Evolutionary conservation across 2,329 filamentous ascomycete genomes (phyloP).

Genomic region (Fusarium nanum): DNA sequence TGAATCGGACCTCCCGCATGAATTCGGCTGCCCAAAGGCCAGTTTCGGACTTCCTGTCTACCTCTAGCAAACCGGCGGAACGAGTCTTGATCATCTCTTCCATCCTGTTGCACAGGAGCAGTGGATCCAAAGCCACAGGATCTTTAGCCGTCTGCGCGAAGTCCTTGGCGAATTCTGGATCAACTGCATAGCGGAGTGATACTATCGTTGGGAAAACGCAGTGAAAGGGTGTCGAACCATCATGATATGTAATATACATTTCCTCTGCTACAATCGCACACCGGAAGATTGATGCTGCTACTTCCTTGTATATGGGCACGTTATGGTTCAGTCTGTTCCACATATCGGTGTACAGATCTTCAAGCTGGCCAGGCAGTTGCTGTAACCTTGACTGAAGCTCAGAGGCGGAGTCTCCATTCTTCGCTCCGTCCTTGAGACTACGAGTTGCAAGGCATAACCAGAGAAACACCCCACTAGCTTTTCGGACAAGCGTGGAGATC

Average conservation of each 20-base stretch:
- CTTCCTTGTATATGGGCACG: neutral
- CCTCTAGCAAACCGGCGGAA: too few relatives aligned
- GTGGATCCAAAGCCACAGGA: too few relatives aligned
- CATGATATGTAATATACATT: too few relatives aligned
- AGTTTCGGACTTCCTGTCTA: too few relatives aligned
- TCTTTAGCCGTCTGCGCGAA: rapidly evolving
- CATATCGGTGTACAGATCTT: neutral
- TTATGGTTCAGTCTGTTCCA: neutral
- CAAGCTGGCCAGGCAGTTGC: neutral
- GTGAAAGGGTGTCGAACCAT: too few relatives aligned
- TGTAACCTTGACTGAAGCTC: rapidly evolving
- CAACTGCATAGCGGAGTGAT: rapidly evolving
- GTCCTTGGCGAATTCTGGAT: too few relatives aligned
- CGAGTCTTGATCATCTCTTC: too few relatives aligned
- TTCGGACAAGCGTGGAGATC: rapidly evolving
- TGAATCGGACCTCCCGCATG: too few relatives aligned
- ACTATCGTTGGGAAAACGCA: rapidly evolving
- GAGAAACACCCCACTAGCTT: neutral
- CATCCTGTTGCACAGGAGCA: rapidly evolving
- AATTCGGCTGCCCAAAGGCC: too few relatives aligned
- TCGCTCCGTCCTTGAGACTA: rapidly evolving
- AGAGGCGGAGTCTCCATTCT: rapidly evolving
- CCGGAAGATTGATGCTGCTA: neutral
- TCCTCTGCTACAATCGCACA: neutral
- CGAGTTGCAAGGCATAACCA: neutral